Percentiles rank a stretch among this genome's conserved stretches.
Evolutionary conservation across 2,329 filamentous ascomycete species (phyloP).

Genomic region (Trichoderma cornu-damae): DNA sequence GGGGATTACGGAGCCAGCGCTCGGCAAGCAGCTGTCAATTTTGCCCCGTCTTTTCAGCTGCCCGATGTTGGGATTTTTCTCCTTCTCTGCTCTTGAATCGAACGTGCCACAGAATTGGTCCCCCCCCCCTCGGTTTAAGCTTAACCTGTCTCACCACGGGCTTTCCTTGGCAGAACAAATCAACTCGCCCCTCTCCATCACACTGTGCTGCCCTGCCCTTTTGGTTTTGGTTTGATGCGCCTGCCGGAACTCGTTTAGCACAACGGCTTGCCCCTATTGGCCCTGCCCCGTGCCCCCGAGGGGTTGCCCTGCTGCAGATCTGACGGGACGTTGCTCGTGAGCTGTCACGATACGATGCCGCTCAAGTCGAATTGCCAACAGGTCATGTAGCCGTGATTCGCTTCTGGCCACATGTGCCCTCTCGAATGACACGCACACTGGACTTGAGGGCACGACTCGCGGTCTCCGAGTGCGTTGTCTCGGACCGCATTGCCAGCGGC

Average conservation of each 20-base stretch:
- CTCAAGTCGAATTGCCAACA: slow-evolving; percentile 1
- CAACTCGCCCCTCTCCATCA: background rate
- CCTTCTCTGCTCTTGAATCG: no score
- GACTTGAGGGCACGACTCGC: background rate
- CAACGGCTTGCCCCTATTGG: no score
- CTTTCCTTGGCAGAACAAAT: slow-evolving; percentile 9
- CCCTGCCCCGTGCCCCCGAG: background rate
- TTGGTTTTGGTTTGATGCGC: slow-evolving; percentile 11
- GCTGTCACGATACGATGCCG: background rate
- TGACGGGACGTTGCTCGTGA: background rate
- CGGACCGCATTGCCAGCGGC: slow-evolving; percentile 5
- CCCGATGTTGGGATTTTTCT: background rate
- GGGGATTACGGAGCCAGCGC: background rate
- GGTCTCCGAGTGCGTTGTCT: slow-evolving; percentile 9
- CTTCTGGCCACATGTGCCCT: background rate
- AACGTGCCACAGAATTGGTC: no score
- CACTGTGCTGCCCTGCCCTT: slow-evolving; percentile 13
- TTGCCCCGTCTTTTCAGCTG: background rate
- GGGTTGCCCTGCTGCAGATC: slow-evolving; percentile 11
- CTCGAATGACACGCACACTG: background rate
- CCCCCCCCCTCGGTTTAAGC: slow-evolving; percentile 17
- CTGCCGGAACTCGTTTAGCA: no score
- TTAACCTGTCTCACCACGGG: slow-evolving; percentile 18
- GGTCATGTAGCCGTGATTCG: background rate
- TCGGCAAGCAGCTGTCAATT: background rate